Base-by-base conservation (phyloP, 345 rosid species). In the Turritis glabra region DNA sequence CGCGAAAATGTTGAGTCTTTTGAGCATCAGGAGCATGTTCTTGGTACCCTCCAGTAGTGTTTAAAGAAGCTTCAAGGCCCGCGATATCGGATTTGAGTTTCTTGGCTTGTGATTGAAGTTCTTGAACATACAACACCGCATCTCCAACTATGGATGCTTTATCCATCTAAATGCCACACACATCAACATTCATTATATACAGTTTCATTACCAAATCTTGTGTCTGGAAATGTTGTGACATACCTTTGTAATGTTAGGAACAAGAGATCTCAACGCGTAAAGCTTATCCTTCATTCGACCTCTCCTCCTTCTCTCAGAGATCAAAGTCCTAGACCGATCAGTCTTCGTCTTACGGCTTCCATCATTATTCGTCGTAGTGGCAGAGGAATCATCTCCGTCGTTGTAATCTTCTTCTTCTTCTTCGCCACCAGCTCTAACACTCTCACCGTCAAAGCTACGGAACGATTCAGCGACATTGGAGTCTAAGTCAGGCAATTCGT, bases 171-270 rank as follows among this genome's bases (percentile, higher is more conserved):
- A 65, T 53, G 32, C 32, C 60, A 67, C 52, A 62, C 7, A 33
- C 18, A 37, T 27, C n/a, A 41, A 15, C 33, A 40, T 5, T 63
- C 13, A 46, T 5, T 15, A 26, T 11, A 12, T 14, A 60, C 29
- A 13, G 56, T 59, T 59, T 68, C 64, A 52, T 30, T 29, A 76
- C 53, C 14, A 9, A 48, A 29, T 17, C 23, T 67, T 19, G 15
- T 58, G 19, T 32, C 13, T 10, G 1, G 0, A 22, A 25, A 43
- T 5, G 17, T 4, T 25, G 0, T n/a, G 18, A n/a, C 26, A 53
- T 84, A 89, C 97, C 96, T 93, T 91, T 14, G 97, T 89, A 61
- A 93, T 91, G 84, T 89, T 88, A 5, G 98, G 98, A 73, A 93
- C 98, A 65, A 93, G 75, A 6, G 98, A 83, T 53, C 98, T 87